Evolutionary conservation across 306 rosid genomes (phyloP).

Genomic region (Myrica gale): DNA sequence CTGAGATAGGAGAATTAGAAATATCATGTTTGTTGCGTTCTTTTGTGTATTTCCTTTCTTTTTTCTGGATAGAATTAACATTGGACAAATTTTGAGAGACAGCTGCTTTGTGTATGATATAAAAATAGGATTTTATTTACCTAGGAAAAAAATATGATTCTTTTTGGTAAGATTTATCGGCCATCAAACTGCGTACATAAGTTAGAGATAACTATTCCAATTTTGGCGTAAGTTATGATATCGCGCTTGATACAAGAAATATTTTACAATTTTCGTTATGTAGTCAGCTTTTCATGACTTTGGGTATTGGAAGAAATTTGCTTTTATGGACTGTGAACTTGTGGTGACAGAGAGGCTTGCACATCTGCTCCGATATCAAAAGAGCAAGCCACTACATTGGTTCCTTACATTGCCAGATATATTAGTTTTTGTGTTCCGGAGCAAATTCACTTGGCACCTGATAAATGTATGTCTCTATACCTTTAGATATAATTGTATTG

Average conservation of each 20-base stretch:
- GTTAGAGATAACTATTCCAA: neutral
- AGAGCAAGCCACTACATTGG: slow-evolving; percentile 51
- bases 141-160: neutral
- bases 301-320: slow-evolving; percentile 6
- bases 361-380: slow-evolving; percentile 38
- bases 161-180: neutral
- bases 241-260: neutral
- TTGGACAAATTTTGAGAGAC: neutral
- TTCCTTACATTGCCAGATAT: slow-evolving; percentile 51
- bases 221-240: neutral
- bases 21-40: neutral
- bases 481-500: slow-evolving; percentile 6
- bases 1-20: neutral
- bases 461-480: slow-evolving; percentile 54
- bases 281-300: neutral
- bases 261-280: neutral
- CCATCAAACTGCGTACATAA: neutral
- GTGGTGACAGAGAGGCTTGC: slow-evolving; percentile 71
- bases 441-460: slow-evolving; percentile 75
- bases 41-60: neutral
- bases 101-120: neutral
- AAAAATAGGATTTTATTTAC: neutral
- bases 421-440: slow-evolving; percentile 56
- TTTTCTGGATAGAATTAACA: neutral
- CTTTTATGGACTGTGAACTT: neutral